Percentiles rank a stretch among this genome's conserved stretches.
Conservation (phyloP, 345 rosid species). For the Dovyalis caffra region DNA sequence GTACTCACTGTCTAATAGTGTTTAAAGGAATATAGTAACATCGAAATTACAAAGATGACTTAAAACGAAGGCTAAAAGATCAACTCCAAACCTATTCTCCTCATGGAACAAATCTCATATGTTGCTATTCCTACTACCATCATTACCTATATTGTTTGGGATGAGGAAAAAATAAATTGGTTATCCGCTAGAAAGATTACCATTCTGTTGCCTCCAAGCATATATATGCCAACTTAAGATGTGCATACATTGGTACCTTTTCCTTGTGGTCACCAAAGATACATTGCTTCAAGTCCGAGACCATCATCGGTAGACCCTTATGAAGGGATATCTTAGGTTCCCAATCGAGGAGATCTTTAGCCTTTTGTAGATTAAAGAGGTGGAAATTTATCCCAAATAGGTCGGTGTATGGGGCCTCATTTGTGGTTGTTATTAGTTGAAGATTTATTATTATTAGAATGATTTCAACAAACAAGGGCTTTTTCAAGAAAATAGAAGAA, state of each 20-base stretch:
- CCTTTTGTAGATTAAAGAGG: too few species aligned
- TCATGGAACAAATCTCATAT: constrained; percentile 1
- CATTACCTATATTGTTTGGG: neutral
- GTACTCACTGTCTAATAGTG: constrained; percentile 18
- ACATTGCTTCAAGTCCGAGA: constrained; percentile 85
- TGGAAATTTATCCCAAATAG: too few species aligned
- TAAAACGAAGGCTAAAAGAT: neutral
- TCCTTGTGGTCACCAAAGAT: constrained; percentile 90
- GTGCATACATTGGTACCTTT: constrained; percentile 32
- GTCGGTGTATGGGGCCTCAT: too few species aligned
- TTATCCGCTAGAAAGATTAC: constrained; percentile 7
- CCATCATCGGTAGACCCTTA: constrained; percentile 95
- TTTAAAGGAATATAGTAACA: neutral
- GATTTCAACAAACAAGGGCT: too few species aligned
- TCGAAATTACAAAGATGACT: constrained; percentile 14
- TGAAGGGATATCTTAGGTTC: constrained; percentile 85
- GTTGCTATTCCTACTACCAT: constrained; percentile 4
- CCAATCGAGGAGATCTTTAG: constrained; percentile 91
- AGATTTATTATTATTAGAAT: too few species aligned
- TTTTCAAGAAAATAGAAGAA: too few species aligned
- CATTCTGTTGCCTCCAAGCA: constrained; percentile 1
- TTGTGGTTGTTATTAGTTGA: too few species aligned
- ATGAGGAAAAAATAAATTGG: neutral
- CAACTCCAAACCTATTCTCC: constrained; percentile 16
- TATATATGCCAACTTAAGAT: constrained; percentile 26